These are phyloP conservation scores for Telopea speciosissima DNA, from an alignment of 177 flowering plant species.

Conservation along the genomic window DNA sequence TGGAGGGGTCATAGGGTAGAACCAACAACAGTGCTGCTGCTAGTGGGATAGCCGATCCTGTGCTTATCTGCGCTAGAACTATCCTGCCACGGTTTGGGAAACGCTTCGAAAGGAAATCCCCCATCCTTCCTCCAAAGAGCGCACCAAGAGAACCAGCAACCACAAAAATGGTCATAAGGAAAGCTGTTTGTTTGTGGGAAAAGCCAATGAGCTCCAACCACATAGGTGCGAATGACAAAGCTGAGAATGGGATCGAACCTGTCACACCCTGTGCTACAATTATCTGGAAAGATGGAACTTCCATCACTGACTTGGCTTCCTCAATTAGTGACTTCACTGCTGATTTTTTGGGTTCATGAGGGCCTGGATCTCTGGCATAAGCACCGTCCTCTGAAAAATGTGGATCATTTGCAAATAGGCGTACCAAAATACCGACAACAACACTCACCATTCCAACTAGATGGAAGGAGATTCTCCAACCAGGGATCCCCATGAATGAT, in stretches of 20 bases:
- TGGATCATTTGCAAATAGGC: conserved; percentile 68
- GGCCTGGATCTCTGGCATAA: conserved; percentile 13
- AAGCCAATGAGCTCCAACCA: conserved; percentile 93
- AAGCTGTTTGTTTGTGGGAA: conserved; percentile 67
- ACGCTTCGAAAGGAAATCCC: too few relatives aligned
- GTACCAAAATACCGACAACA: conserved; percentile 58
- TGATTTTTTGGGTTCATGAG: conserved; percentile 28
- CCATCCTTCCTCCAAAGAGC: too few relatives aligned
- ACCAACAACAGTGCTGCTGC: too few relatives aligned
- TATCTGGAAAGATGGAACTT: conserved; percentile 74
- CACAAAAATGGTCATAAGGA: conserved; percentile 54
- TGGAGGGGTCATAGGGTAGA: too few relatives aligned
- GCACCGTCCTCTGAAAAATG: conserved; percentile 31
- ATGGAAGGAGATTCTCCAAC: conserved; percentile 90
- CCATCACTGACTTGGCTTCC: conserved; percentile 73
- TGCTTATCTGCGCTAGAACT: too few relatives aligned
- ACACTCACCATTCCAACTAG: conserved; percentile 71
- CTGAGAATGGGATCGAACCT: conserved; percentile 91
- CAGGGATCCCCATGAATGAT: conserved; percentile 71
- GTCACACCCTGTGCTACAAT: conserved; percentile 88
- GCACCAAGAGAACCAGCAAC: conserved; percentile 52
- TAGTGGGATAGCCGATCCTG: too few relatives aligned
- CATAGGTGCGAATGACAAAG: conserved; percentile 87
- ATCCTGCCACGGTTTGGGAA: too few relatives aligned
- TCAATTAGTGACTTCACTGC: conserved; percentile 49